Evolutionary conservation across 2,329 filamentous ascomycete genomes (phyloP), one percentile per base, ranked within the genome.

Genomic region (Cercospora sp.): DNA sequence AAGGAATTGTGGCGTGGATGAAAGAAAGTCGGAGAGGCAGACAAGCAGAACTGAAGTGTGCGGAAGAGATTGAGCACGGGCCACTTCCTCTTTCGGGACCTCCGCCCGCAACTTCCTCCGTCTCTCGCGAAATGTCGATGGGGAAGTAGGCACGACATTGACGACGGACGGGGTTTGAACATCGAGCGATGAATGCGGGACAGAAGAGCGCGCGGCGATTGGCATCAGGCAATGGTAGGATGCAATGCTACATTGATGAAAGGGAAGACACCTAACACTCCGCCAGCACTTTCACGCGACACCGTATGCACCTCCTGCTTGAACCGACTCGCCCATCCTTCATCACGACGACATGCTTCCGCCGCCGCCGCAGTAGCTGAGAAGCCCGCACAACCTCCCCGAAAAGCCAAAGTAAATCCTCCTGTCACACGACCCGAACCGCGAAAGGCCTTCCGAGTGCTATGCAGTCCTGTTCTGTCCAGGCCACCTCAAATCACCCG

Each of bases 401-500:
- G 77, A 65, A 72, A 80, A 51, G 65, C 70, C 5, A 53, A 53
- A 26, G 49, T n/a, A 40, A 13, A 72, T 66, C 72, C 78, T 12
- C 74, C 75, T n/a, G 70, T 73, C 80, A 85, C 81, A 79, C 78
- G 72, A 80, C 86, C 77, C 82, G 85, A 73, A n/a, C 77, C 79
- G 2, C 75, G 76, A 61, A 79, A 80, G 72, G 79, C 81, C 32
- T 84, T 84, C 74, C 78, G 78, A 34, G 72, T 85, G 66, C 79
- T 81, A 61, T 85, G 89, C 67, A 91, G 92, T 71, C 85, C 97
- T 68, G 88, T 98, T 74, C 88, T 99, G 71, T 95, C 93, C 57
- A 92, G 95, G 30, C 88, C 95, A 59, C 95, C 95, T 6, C 84
- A 96, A 68, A 85, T 99, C 76, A 98, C 95, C 28, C 90, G 91